Evolutionary conservation across 768 basidiomycete genomes (phyloP).

Genomic region (Tremella yokohamensis): DNA sequence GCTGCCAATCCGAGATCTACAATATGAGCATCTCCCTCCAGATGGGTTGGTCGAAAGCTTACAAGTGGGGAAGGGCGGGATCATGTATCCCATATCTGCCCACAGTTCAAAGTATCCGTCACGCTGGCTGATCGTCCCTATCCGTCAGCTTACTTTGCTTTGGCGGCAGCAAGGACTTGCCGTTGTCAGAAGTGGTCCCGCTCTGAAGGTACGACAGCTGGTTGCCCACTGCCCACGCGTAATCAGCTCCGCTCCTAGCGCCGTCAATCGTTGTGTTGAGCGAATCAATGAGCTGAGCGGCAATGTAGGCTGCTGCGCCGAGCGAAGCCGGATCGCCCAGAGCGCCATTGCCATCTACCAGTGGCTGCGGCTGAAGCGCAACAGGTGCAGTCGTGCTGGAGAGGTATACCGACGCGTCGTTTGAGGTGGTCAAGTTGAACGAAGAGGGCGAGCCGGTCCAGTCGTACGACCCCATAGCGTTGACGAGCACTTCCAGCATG

Average conservation of each 20-base stretch:
- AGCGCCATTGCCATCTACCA: constrained; percentile 22
- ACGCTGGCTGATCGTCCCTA: constrained; percentile 19
- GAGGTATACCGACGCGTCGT: constrained; percentile 9
- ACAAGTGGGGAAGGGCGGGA: constrained; percentile 26
- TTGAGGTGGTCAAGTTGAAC: background rate
- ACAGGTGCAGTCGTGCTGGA: constrained; percentile 10
- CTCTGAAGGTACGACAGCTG: constrained; percentile 17
- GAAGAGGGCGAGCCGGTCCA: constrained; percentile 17
- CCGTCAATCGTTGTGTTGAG: background rate
- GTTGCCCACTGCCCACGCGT: constrained; percentile 26
- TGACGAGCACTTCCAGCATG: constrained; percentile 9
- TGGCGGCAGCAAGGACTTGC: background rate
- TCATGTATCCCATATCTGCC: constrained; percentile 29
- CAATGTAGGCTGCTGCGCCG: constrained; percentile 11
- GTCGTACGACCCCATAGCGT: constrained; percentile 9
- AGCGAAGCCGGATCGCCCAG: constrained; percentile 19
- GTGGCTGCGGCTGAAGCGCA: constrained; percentile 2
- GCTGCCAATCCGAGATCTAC: constrained; percentile 22
- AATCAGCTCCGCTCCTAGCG: constrained; percentile 6
- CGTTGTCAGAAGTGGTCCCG: constrained; percentile 16
- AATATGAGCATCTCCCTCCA: background rate
- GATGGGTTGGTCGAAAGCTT: background rate
- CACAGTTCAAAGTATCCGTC: constrained; percentile 26
- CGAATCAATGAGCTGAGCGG: constrained; percentile 10
- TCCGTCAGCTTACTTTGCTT: background rate